Evolutionary conservation across 441 rosid genomes (phyloP), one percentile per base, ranked within the genome.

Genomic region (Isatis lusitanica): DNA sequence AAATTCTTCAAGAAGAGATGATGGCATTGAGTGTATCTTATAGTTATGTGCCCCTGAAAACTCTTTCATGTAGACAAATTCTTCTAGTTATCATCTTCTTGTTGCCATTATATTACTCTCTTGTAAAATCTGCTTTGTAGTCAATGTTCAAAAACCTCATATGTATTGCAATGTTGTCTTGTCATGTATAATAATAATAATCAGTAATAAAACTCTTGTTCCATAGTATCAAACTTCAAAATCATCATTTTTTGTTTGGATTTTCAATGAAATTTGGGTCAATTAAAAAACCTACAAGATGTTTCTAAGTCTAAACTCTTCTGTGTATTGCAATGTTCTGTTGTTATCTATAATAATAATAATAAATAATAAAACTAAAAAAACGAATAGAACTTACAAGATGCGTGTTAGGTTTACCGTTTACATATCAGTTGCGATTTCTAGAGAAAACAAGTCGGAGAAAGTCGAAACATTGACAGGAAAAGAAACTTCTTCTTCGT

Each of bases 1-100:
- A 90, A 77, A 80, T 85, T 87, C 75, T 83, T 90, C 81, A 90
- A 79, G 64, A 91, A 83, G 85, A 63, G 84, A 13, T 79, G 79
- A 84, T 71, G 36, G 39, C 44, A 31, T 70, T 64, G 51, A 26
- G 31, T 40, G 36, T 24, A 52, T 31, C 18, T 33, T n/a, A 47
- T 44, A 46, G 50, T 17, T 64, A 64, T 61, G 47, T 63, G 39
- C 70, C n/a, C n/a, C n/a, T n/a, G n/a, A n/a, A n/a, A n/a, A n/a
- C n/a, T 47, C 39, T 63, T 52, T 72, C 6, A 21, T 21, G 40
- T 24, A 47, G 42, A 51, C 28, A 24, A 35, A 58, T 17, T 18
- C 61, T 17, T 51, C 28, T n/a, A 24, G 40, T 48, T 56, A 64
- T 64, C 35, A 36, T 28, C 17, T 4, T 58, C 42, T 15, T 64